Evolutionary conservation across 139 green algal genomes (phyloP).

Genomic region (Diplosphaera chodatii): DNA sequence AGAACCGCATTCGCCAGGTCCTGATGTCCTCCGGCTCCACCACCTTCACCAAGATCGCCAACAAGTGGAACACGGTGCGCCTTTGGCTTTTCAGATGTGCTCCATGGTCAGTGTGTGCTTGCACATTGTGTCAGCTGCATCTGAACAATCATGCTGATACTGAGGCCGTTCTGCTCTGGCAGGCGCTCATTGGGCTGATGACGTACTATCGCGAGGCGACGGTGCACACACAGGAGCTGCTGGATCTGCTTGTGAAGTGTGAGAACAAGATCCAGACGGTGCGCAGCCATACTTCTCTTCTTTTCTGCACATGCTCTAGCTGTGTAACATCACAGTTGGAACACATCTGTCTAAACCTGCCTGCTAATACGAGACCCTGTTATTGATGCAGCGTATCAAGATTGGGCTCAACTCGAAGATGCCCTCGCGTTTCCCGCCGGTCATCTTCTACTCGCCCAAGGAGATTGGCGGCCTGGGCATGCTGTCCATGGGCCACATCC

Average conservation of each 20-base stretch:
- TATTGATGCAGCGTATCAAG: slow-evolving; percentile 86
- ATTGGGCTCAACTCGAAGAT: slow-evolving; percentile 99
- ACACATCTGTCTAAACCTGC: background rate
- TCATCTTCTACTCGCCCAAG: slow-evolving; percentile 98
- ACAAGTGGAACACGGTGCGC: slow-evolving; percentile 89
- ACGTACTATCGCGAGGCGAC: slow-evolving; percentile 91
- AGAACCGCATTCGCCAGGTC: slow-evolving; percentile 93
- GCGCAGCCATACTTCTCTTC: too few species aligned
- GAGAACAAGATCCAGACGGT: slow-evolving; percentile 99
- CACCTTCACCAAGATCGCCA: slow-evolving; percentile 99
- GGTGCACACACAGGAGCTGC: slow-evolving; percentile 97
- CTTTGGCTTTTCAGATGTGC: background rate
- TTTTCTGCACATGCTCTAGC: background rate
- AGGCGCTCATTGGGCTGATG: slow-evolving; percentile 95
- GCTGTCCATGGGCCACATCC: slow-evolving; percentile 99
- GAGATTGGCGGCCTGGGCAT: slow-evolving; percentile 98
- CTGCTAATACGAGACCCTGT: too few species aligned
- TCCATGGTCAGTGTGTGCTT: background rate
- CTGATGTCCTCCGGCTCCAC: slow-evolving; percentile 96
- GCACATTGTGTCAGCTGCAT: background rate
- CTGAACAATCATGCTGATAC: too few species aligned
- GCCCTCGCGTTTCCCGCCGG: slow-evolving; percentile 92
- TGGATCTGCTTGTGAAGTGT: slow-evolving; percentile 99
- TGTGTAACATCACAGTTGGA: background rate
- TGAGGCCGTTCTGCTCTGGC: background rate